These are phyloP conservation scores for Dactylis glomerata DNA, from an alignment of 176 grass and related monocot species.

Conservation along the genomic window DNA sequence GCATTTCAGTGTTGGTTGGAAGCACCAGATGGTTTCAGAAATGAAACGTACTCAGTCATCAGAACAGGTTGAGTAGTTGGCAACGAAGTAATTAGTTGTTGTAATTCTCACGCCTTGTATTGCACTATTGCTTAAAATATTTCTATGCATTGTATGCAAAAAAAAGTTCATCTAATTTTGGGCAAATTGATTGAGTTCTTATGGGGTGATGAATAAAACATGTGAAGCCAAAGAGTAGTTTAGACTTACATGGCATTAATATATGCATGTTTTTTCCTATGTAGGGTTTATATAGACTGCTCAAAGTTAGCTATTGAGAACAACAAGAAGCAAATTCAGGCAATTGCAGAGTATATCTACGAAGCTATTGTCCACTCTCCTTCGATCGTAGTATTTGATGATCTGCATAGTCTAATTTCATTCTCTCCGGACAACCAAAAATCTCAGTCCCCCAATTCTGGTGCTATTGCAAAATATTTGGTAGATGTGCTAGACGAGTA, in stretches of 20 bases:
- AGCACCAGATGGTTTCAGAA: background rate
- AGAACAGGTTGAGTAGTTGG: background rate
- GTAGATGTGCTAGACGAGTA: constrained; percentile 77
- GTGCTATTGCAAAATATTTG: constrained; percentile 61
- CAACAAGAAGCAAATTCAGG: constrained; percentile 47
- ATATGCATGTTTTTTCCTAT: constrained; percentile 6
- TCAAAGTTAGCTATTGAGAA: constrained; percentile 79
- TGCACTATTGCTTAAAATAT: too few species aligned
- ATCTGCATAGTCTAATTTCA: constrained; percentile 68
- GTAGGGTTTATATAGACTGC: constrained; percentile 75
- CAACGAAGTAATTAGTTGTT: background rate
- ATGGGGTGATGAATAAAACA: background rate
- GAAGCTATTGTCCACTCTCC: constrained; percentile 72
- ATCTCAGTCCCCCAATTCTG: constrained; percentile 59
- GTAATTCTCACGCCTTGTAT: background rate
- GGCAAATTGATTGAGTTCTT: background rate
- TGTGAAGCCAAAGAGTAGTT: background rate
- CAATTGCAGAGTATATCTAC: constrained; percentile 60
- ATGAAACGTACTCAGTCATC: background rate
- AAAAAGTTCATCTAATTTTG: background rate
- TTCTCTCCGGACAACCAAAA: constrained; percentile 58
- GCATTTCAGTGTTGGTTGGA: background rate
- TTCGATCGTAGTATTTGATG: constrained; percentile 87
- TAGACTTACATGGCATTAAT: background rate
- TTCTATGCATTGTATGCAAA: background rate